phyloP scores from a whole-genome alignment of 2,329 filamentous ascomycete species.

The Fusarium buxicola region DNA sequence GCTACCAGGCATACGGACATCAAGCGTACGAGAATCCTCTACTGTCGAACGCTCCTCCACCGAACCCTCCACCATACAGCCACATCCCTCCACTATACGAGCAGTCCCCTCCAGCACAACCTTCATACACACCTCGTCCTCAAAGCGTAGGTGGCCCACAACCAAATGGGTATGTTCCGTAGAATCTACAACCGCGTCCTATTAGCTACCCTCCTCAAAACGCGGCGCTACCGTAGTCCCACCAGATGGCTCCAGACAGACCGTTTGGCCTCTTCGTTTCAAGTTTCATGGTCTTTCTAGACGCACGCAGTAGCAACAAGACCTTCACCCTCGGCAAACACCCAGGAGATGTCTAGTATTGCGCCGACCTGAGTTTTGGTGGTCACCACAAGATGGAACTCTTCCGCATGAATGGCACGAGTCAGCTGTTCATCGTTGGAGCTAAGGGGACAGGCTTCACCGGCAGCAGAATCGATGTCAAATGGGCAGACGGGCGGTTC shows the following conservation, averaged over 20 bases:
- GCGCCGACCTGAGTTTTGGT: slow-evolving; percentile 8
- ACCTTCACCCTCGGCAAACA: slow-evolving; percentile 5
- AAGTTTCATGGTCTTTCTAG: slow-evolving; percentile 11
- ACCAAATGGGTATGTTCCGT: background rate
- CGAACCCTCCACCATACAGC: background rate
- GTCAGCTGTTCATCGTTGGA: slow-evolving; percentile 1
- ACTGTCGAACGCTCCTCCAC: background rate
- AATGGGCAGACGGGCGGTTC: slow-evolving; percentile 10
- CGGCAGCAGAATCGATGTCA: slow-evolving; percentile 2
- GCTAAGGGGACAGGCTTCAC: slow-evolving; percentile 7
- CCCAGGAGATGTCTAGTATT: slow-evolving; percentile 4
- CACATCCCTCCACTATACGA: background rate
- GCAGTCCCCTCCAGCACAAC: background rate
- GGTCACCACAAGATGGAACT: slow-evolving; percentile 5
- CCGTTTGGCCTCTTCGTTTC: slow-evolving; percentile 11
- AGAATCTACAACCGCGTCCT: background rate
- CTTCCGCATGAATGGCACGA: background rate
- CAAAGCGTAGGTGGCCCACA: background rate
- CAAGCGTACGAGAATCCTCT: slow-evolving; percentile 5
- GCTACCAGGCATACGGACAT: background rate
- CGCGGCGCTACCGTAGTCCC: background rate
- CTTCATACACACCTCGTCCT: background rate
- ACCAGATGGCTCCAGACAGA: background rate
- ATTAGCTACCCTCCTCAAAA: slow-evolving; percentile 5
- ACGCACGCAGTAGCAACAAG: slow-evolving; percentile 6